Base-by-base conservation (phyloP, 106 monocot species). In the Platanthera zijinensis region DNA sequence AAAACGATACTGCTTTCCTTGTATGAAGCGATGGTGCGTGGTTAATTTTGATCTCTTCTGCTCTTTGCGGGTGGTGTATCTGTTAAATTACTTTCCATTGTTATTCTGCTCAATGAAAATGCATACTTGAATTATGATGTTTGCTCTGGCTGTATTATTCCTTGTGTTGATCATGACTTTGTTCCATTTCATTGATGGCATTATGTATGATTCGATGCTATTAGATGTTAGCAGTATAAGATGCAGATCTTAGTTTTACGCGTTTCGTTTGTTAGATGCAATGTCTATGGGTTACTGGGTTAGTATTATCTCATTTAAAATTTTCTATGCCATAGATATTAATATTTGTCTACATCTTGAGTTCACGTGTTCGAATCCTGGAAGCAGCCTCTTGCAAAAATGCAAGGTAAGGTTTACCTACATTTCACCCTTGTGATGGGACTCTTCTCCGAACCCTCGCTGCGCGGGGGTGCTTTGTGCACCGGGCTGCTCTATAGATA, bases 11-110 rank as follows among this genome's bases (percentile, higher is more conserved):
- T 84, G 84, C 25, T 53, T 73, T 5, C 45, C 73, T 0, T 84
- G 84, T 76, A 74, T 84, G 8, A 54, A 39, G 12, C 76, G 80
- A n/a, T 84, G 84, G 84, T 84, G 21, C 25, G 69, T 76, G 61
- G n/a, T 71, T 52, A 12, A 57, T 52, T 22, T 10, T 3, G 39
- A 13, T 50, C 48, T 45, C 12, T 10, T 68, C 11, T 75, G 63
- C 52, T 47, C 56, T 75, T 18, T 28, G n/a, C 51, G 56, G 21
- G 7, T 19, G 59, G 19, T 61, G 10, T 59, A 59, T 61, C 59
- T 17, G 56, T 56, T 56, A 56, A 17, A 61, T 61, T 61, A 61
- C 21, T 21, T 19, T 61, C 21, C 21, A 61, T 8, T 61, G 59
- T 19, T 19, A 61, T 61, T 61, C 21, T 61, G 59, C 8, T 61